Evolutionary conservation across 2,329 filamentous ascomycete species (phyloP).

Genomic region (Dothidotthia symphoricarpi): DNA sequence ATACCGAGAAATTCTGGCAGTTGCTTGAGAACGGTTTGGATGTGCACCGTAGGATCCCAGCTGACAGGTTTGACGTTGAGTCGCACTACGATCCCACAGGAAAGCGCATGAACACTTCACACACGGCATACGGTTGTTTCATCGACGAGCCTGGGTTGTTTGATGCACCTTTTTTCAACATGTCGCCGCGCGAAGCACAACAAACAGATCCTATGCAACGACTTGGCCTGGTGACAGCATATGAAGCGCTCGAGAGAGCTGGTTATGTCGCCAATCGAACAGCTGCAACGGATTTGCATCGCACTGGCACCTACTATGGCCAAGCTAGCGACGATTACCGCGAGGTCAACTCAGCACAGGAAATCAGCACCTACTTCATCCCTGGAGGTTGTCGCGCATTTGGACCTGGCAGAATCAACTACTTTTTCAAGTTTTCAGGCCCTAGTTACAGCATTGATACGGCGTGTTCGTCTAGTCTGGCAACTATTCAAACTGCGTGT

Average conservation of each 20-base stretch:
- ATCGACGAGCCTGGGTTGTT: conserved; percentile 28
- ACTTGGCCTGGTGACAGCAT: conserved; percentile 23
- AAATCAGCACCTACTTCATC: conserved; percentile 36
- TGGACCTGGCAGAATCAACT: conserved; percentile 44
- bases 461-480: conserved; percentile 23
- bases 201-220: conserved; percentile 27
- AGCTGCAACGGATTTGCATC: conserved; percentile 24
- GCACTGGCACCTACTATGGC: conserved; percentile 37
- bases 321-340: conserved; percentile 29
- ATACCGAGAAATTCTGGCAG: conserved; percentile 38
- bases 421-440: conserved; percentile 35
- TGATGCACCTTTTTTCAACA: conserved; percentile 31
- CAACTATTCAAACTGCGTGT: conserved; percentile 15
- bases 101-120: conserved; percentile 12
- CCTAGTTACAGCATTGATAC: conserved; percentile 46
- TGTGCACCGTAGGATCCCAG: conserved; percentile 32
- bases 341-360: conserved; percentile 7
- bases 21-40: conserved; percentile 30
- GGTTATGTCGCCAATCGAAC: conserved; percentile 30
- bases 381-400: conserved; percentile 51
- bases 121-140: conserved; percentile 18
- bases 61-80: conserved; percentile 20
- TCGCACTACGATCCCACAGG: conserved; percentile 23
- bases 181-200: conserved; percentile 27
- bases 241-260: conserved; percentile 20